Evolutionary conservation across 1,284 basidiomycete genomes (phyloP), one percentile per base, ranked within the genome.

Genomic region (Puccinia triticina): DNA sequence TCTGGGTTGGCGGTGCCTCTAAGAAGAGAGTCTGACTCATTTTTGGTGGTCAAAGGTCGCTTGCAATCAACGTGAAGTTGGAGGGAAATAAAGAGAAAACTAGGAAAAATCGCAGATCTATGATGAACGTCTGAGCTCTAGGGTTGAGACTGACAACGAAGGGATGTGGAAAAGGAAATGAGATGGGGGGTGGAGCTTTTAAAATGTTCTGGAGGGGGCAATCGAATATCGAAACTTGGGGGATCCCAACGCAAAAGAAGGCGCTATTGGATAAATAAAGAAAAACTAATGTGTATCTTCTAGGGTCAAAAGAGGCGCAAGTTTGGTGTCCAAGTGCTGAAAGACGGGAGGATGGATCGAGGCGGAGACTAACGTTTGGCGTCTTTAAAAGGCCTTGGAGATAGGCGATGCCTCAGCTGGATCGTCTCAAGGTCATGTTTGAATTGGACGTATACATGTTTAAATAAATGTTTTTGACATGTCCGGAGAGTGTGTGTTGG

Each of bases 241-340:
- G 64, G 32, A 43, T 37, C 40, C 34, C 64, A 16, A 16, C 40
- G 16, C 59, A 34, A 71, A 23, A 34, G n/a, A 48, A 48, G 43
- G 43, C 48, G 69, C 43, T 71, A 43, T 12, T 46, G 43, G 48
- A 29, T 40, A 29, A 48, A 40, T 43, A 43, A 40, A 50, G 48
- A 16, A n/a, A 32, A 26, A 71, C n/a, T 26, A 34, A 29, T 61
- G 11, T 26, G 43, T 48, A 21, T 43, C 32, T 23, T 46, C 43
- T 32, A 71, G 43, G 61, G 32, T 40, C 40, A 66, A 34, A 57
- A 2, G 69, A 71, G 69, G 69, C 43, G 69, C n/a, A 46, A 50
- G 69, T 50, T 71, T 50, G 69, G 69, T 71, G 48, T 71, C 69
- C 69, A 48, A 71, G 69, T 50, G 69, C n/a, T 71, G 43, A 48